These are phyloP conservation scores for Balamuthia mandrillaris DNA, from an alignment of 208 protist species.

Conservation along the genomic window DNA sequence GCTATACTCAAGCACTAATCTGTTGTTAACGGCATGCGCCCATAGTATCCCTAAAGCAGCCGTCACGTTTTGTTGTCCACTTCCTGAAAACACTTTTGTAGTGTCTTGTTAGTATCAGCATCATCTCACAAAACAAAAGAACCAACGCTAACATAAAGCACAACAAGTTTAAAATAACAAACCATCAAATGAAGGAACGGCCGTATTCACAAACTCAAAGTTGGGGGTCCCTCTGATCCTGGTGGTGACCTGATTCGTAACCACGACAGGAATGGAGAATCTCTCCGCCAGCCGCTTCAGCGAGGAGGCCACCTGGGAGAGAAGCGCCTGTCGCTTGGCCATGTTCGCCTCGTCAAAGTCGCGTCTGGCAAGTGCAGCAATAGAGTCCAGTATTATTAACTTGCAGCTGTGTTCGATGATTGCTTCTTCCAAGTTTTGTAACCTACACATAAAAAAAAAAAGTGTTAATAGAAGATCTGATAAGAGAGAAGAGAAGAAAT, in stretches of 20 bases:
- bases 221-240: not conserved
- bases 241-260: conserved; percentile 31
- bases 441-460: too few species aligned
- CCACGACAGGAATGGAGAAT: conserved; percentile 30
- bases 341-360: too few species aligned
- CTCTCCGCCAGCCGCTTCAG: conserved; percentile 16
- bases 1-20: conserved; percentile 9
- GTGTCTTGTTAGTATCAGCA: not conserved
- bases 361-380: too few species aligned
- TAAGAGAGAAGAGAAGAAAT: not conserved
- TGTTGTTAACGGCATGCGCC: conserved; percentile 30
- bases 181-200: not conserved
- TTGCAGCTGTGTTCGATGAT: too few species aligned
- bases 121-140: too few species aligned
- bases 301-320: not conserved
- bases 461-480: not conserved
- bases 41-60: conserved; percentile 18
- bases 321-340: too few species aligned
- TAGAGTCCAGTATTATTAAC: too few species aligned
- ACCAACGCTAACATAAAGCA: not conserved
- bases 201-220: not conserved
- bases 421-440: not conserved
- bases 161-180: not conserved
- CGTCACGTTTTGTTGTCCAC: not conserved
- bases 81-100: not conserved